Percentiles rank a stretch among this genome's conserved stretches.
Evolutionary conservation across 176 grass and related monocot genomes (phyloP).

Genomic region (Zizania latifolia): DNA sequence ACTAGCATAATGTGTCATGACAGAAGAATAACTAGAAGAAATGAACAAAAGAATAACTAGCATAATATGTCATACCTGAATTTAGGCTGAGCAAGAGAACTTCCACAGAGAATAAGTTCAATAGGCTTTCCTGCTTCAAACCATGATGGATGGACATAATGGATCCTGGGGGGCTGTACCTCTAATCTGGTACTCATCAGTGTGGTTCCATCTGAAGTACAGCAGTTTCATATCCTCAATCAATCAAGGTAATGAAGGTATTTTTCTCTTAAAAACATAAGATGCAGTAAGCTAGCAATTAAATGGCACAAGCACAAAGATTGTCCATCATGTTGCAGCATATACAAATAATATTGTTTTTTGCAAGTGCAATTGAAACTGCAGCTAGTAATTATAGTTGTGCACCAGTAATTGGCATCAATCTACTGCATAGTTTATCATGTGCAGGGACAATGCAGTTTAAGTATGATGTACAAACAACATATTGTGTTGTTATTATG

Average conservation of each 20-base stretch:
- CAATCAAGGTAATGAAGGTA: no score
- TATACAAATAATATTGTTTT: neutral
- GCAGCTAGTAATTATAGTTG: neutral
- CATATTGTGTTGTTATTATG: neutral
- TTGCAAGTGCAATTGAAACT: neutral
- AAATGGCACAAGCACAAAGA: neutral
- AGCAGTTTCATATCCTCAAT: conserved; percentile 14
- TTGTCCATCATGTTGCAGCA: neutral
- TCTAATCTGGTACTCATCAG: conserved; percentile 83
- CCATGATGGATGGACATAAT: conserved; percentile 81
- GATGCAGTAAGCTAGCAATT: conserved; percentile 15
- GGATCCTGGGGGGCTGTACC: conserved; percentile 71
- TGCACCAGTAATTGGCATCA: neutral
- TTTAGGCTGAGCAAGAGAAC: conserved; percentile 82
- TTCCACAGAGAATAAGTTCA: conserved; percentile 77
- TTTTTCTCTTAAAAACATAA: neutral
- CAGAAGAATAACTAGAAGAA: neutral
- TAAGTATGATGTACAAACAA: neutral
- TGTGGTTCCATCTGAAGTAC: conserved; percentile 63
- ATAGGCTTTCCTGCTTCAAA: conserved; percentile 92
- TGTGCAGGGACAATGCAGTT: neutral
- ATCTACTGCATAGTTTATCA: neutral
- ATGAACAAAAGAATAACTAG: no score
- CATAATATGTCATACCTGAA: conserved; percentile 54
- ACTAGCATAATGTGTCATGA: neutral